Conservation (phyloP, 805 yeast genomes). For the Ogataea ganodermae region DNA sequence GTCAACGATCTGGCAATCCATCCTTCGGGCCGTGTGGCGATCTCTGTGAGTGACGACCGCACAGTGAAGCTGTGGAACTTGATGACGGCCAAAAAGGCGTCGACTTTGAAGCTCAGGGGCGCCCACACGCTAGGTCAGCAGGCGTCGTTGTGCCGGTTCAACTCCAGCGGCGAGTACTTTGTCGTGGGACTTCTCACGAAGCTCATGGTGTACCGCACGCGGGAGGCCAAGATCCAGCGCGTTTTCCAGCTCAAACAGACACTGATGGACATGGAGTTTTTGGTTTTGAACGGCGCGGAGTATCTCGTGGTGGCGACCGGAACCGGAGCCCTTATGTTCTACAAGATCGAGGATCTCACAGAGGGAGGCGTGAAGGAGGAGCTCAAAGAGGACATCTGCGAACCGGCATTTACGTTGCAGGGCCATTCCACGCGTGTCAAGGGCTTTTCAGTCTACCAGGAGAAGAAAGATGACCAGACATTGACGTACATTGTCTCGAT, state of each 20-base stretch:
- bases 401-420: constrained; percentile 58
- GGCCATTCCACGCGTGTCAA: constrained; percentile 90
- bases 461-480: constrained; percentile 36
- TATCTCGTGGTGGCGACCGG: constrained; percentile 68
- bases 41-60: constrained; percentile 83
- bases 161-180: constrained; percentile 68
- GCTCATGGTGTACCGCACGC: constrained; percentile 64
- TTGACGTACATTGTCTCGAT: constrained; percentile 65
- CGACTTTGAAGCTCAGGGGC: constrained; percentile 70
- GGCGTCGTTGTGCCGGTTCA: constrained; percentile 30
- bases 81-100: constrained; percentile 95
- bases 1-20: constrained; percentile 87
- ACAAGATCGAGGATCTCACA: constrained; percentile 40
- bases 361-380: constrained; percentile 15
- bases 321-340: constrained; percentile 70
- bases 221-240: constrained; percentile 57
- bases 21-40: constrained; percentile 86
- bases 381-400: constrained; percentile 29
- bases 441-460: constrained; percentile 59
- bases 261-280: constrained; percentile 67
- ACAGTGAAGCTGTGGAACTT: constrained; percentile 91
- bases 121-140: constrained; percentile 63
- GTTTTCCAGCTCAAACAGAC: constrained; percentile 54
- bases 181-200: constrained; percentile 72
- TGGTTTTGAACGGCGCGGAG: constrained; percentile 48